Evolutionary conservation across 257 asterid species (phyloP).

Genomic region (Prunella vulgaris): DNA sequence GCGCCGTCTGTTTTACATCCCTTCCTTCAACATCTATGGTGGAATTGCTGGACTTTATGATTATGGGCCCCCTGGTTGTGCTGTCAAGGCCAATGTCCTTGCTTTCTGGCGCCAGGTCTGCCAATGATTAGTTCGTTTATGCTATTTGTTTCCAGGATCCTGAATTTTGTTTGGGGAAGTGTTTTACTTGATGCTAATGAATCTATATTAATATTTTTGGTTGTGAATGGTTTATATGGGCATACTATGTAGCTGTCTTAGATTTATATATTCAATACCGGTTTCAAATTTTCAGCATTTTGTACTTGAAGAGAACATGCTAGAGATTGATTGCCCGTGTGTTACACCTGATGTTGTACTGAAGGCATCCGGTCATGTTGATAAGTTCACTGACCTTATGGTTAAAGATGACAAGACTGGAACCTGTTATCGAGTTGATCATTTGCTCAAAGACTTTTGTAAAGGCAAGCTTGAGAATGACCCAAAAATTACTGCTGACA

Average conservation of each 20-base stretch:
- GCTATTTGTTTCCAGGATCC: neutral
- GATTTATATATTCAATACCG: neutral
- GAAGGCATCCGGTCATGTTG: slow-evolving; percentile 87
- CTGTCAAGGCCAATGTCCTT: slow-evolving; percentile 73
- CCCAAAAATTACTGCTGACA: slow-evolving; percentile 38
- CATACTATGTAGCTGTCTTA: neutral
- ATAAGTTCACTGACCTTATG: slow-evolving; percentile 86
- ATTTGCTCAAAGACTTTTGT: slow-evolving; percentile 67
- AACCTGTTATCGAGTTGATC: slow-evolving; percentile 68
- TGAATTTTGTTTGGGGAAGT: neutral
- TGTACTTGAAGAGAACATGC: slow-evolving; percentile 71
- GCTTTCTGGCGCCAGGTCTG: slow-evolving; percentile 88
- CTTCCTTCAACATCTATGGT: slow-evolving; percentile 69
- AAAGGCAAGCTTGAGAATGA: slow-evolving; percentile 78
- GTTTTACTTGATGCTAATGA: neutral
- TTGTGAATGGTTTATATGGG: neutral
- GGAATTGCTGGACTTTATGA: slow-evolving; percentile 83
- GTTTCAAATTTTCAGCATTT: slow-evolving; percentile 51
- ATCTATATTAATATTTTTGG: neutral
- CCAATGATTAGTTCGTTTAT: slow-evolving; percentile 3
- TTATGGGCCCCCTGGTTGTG: slow-evolving; percentile 85
- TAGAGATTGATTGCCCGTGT: slow-evolving; percentile 84
- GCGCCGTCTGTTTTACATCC: slow-evolving; percentile 69
- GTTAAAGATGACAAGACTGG: slow-evolving; percentile 76
- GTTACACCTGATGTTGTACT: slow-evolving; percentile 77